Conservation (phyloP, 2,329 filamentous ascomycete species). For the Falciphora oryzae region DNA sequence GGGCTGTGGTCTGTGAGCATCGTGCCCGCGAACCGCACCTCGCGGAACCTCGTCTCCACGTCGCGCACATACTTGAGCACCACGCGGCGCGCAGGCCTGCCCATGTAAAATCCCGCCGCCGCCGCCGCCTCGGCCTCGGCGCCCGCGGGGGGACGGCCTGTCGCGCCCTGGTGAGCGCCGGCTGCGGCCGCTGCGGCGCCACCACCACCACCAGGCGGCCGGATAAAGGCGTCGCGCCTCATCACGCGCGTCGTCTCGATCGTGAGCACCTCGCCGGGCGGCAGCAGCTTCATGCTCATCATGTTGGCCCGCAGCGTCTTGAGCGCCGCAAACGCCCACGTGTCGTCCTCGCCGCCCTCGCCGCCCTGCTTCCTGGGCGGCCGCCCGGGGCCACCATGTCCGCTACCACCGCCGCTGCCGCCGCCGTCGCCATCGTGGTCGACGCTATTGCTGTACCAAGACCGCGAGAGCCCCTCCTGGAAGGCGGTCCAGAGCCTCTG, state of each 20-base stretch:
- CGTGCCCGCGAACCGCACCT: slow-evolving; percentile 64
- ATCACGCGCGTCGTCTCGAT: slow-evolving; percentile 64
- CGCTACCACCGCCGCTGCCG: neutral
- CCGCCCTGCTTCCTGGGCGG: neutral
- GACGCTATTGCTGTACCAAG: slow-evolving; percentile 44
- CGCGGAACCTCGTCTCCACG: slow-evolving; percentile 63
- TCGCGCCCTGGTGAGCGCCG: neutral
- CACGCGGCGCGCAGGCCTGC: slow-evolving; percentile 57
- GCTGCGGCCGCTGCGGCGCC: neutral
- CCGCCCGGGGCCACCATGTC: neutral
- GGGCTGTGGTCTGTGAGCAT: slow-evolving; percentile 76
- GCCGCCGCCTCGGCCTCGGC: slow-evolving; percentile 5
- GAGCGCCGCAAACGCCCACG: slow-evolving; percentile 64
- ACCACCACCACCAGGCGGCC: slow-evolving; percentile 24
- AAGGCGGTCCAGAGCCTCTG: slow-evolving; percentile 61
- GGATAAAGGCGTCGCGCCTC: slow-evolving; percentile 58
- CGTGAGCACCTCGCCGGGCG: slow-evolving; percentile 70
- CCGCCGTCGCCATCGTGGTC: slow-evolving; percentile 16
- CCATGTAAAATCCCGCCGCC: slow-evolving; percentile 4
- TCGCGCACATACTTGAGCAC: slow-evolving; percentile 66
- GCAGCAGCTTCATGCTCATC: slow-evolving; percentile 63
- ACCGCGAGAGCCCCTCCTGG: slow-evolving; percentile 53
- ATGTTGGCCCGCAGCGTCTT: slow-evolving; percentile 62
- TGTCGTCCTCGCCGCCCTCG: slow-evolving; percentile 48
- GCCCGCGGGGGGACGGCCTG: slow-evolving; percentile 12